Percentiles rank a stretch among this genome's conserved stretches.
These are phyloP conservation scores for Coemansia erecta DNA, from an alignment of 192 early-diverging fungal genomes.

Conservation along the genomic window DNA sequence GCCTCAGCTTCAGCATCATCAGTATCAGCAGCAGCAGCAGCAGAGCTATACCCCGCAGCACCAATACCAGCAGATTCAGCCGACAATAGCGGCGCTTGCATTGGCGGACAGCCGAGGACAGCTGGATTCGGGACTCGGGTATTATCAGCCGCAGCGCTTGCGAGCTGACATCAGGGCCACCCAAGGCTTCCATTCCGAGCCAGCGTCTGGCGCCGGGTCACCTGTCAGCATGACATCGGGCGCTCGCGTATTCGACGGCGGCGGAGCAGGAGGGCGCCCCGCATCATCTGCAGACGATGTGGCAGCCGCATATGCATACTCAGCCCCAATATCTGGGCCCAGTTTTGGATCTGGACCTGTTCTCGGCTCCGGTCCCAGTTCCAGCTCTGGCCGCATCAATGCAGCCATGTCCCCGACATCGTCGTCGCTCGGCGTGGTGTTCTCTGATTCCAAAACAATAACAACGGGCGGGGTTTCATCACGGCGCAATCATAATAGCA, in stretches of 20 bases:
- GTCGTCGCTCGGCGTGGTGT: conserved; percentile 40
- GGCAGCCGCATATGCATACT: not conserved
- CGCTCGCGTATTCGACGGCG: conserved; percentile 6
- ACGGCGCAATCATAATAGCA: conserved; percentile 5
- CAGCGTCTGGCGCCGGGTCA: conserved; percentile 36
- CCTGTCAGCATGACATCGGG: conserved; percentile 13
- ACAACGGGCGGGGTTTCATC: not conserved
- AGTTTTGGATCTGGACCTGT: not conserved
- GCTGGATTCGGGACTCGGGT: conserved; percentile 36
- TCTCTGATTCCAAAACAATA: conserved; percentile 21
- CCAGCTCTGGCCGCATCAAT: not conserved
- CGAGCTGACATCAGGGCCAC: conserved; percentile 19
- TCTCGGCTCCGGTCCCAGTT: not conserved
- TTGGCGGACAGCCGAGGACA: conserved; percentile 45
- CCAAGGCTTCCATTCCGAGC: conserved; percentile 42
- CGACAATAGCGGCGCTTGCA: conserved; percentile 39
- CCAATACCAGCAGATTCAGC: conserved; percentile 23
- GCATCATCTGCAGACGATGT: conserved; percentile 24
- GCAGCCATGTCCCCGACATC: conserved; percentile 14
- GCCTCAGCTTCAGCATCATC: not conserved
- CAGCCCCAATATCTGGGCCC: not conserved
- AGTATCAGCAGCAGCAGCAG: conserved; percentile 8
- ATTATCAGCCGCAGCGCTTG: conserved; percentile 27
- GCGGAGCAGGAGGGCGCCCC: not conserved
- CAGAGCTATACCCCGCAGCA: too few relatives aligned